phyloP scores from a whole-genome alignment of 257 asterid genomes.

The Solanum piurae region DNA sequence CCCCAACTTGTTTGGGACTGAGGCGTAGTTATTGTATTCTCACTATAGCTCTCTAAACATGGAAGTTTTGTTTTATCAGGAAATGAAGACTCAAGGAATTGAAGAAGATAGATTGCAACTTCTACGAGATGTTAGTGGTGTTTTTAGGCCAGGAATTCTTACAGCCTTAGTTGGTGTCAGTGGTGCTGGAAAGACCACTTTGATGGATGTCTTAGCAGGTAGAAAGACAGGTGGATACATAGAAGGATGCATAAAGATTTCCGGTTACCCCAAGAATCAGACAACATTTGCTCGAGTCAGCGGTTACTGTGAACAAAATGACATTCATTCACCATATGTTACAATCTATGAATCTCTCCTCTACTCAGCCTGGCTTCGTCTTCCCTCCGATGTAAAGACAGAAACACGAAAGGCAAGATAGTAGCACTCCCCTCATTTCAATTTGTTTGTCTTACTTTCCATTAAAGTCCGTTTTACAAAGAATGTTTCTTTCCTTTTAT shows the following conservation, averaged over 20 bases:
- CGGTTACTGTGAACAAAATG: constrained; percentile 87
- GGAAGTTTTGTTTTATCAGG: constrained; percentile 21
- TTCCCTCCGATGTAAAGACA: constrained; percentile 56
- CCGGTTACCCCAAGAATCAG: constrained; percentile 77
- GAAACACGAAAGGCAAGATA: constrained; percentile 57
- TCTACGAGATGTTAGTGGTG: constrained; percentile 67
- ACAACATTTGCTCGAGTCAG: constrained; percentile 75
- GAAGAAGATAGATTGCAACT: constrained; percentile 53
- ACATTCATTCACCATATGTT: constrained; percentile 85
- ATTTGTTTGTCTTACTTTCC: background rate
- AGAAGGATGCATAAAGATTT: constrained; percentile 64
- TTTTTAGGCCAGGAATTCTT: constrained; percentile 68
- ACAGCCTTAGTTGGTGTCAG: constrained; percentile 85
- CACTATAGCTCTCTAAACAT: background rate
- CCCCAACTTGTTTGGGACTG: background rate
- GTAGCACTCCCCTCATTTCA: background rate
- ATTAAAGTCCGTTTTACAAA: background rate
- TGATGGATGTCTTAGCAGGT: constrained; percentile 90
- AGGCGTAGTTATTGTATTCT: background rate
- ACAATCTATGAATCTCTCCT: constrained; percentile 73
- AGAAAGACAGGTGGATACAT: constrained; percentile 74
- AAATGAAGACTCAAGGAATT: constrained; percentile 69
- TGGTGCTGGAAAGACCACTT: constrained; percentile 93
- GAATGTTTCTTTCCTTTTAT: background rate
- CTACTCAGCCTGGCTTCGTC: constrained; percentile 91